phyloP scores from a whole-genome alignment of 2,329 filamentous ascomycete genomes.

The Neonectria punicea region DNA sequence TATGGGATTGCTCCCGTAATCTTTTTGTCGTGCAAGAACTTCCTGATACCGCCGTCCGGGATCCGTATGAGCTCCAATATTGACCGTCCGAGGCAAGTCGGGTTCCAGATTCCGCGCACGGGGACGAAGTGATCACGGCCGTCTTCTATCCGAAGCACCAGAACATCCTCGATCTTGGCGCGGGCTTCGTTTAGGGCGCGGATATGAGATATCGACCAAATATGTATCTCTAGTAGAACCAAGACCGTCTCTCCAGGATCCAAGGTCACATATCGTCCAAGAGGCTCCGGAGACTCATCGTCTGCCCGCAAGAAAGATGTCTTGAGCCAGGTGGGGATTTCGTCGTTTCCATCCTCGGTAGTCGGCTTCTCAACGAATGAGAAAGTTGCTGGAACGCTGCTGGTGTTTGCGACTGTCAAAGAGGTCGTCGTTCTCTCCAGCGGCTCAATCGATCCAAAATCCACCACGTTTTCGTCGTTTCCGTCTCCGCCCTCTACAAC shows the following conservation, averaged over 20 bases:
- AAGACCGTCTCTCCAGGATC: constrained; percentile 86
- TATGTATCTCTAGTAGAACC: constrained; percentile 73
- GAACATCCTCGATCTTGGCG: constrained; percentile 79
- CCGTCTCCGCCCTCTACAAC: constrained; percentile 72
- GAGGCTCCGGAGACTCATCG: constrained; percentile 43
- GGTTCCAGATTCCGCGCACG: constrained; percentile 80
- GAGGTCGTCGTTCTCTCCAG: constrained; percentile 71
- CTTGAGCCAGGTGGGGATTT: constrained; percentile 73
- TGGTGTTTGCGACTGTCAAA: constrained; percentile 92
- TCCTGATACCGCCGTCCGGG: constrained; percentile 81
- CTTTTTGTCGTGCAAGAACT: constrained; percentile 52
- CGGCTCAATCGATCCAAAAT: constrained; percentile 82
- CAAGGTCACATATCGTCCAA: constrained; percentile 69
- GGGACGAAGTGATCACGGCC: constrained; percentile 94
- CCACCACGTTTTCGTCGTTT: constrained; percentile 66
- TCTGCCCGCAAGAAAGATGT: constrained; percentile 67
- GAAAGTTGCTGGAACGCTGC: constrained; percentile 81
- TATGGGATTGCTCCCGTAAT: constrained; percentile 63
- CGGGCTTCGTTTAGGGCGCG: constrained; percentile 77
- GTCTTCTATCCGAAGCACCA: constrained; percentile 84
- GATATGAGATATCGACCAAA: constrained; percentile 72
- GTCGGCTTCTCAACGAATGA: constrained; percentile 79
- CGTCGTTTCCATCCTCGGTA: constrained; percentile 55
- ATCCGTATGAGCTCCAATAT: constrained; percentile 90
- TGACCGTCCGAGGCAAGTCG: constrained; percentile 84